Conservation (phyloP, 2,329 filamentous ascomycete species). For the Coleophoma eucalyptorum region DNA sequence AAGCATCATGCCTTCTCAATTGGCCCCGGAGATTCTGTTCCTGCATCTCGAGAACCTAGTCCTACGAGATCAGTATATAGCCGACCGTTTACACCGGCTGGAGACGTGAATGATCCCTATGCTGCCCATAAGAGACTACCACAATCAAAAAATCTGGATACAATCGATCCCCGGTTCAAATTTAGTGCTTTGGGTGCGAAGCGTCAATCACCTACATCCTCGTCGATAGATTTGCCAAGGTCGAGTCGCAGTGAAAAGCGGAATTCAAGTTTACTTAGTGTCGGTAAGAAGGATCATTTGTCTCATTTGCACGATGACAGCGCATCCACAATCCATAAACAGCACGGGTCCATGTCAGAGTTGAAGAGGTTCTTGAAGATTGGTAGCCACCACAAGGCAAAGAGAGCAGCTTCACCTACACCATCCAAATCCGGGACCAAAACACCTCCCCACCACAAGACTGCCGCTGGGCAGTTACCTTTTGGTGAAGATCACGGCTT, state of each 20-base stretch:
- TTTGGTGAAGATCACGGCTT: slow-evolving; percentile 94
- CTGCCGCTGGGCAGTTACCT: slow-evolving; percentile 61
- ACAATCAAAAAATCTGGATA: slow-evolving; percentile 59
- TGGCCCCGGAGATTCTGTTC: slow-evolving; percentile 42
- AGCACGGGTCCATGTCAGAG: slow-evolving; percentile 85
- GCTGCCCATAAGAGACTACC: slow-evolving; percentile 75
- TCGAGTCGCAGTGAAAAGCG: slow-evolving; percentile 44
- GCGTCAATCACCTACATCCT: slow-evolving; percentile 50
- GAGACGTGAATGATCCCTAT: slow-evolving; percentile 81
- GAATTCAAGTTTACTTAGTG: slow-evolving; percentile 39
- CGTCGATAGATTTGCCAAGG: slow-evolving; percentile 47
- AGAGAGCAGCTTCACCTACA: slow-evolving; percentile 61
- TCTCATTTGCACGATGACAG: slow-evolving; percentile 41
- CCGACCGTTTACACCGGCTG: slow-evolving; percentile 73
- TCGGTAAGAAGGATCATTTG: slow-evolving; percentile 37
- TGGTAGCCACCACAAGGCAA: slow-evolving; percentile 62
- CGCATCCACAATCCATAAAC: slow-evolving; percentile 41
- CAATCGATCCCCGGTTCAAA: slow-evolving; percentile 78
- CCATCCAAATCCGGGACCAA: slow-evolving; percentile 48
- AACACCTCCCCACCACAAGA: slow-evolving; percentile 42
- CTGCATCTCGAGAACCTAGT: slow-evolving; percentile 57
- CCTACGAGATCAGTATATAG: slow-evolving; percentile 66
- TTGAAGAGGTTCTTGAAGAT: slow-evolving; percentile 96
- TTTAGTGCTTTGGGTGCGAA: slow-evolving; percentile 67
- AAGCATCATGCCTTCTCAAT: slow-evolving; percentile 26